Evolutionary conservation across 805 yeast species (phyloP).

Genomic region (Maudiozyma saulgeensis): DNA sequence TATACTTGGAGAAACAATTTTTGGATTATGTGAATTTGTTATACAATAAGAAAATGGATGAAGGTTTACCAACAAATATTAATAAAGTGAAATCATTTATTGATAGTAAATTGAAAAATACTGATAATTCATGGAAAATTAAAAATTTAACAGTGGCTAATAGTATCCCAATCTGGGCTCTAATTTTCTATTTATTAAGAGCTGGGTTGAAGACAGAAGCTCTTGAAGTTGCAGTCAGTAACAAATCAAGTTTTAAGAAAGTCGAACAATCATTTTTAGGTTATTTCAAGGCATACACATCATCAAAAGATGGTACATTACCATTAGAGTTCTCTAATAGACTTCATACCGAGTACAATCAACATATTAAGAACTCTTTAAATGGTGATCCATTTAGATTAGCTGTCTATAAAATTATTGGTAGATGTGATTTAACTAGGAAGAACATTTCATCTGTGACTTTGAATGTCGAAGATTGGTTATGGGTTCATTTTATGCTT

Average conservation of each 20-base stretch:
- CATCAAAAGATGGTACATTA: constrained; percentile 43
- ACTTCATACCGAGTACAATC: constrained; percentile 72
- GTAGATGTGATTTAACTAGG: constrained; percentile 73
- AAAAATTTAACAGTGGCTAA: constrained; percentile 58
- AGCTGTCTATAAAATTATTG: constrained; percentile 83
- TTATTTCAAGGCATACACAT: constrained; percentile 63
- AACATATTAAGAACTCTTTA: constrained; percentile 58
- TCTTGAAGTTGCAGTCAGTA: constrained; percentile 50
- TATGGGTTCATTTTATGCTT: constrained; percentile 83
- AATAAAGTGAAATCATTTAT: constrained; percentile 62
- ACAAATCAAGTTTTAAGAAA: constrained; percentile 67
- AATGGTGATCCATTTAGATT: constrained; percentile 82
- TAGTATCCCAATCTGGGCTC: constrained; percentile 90
- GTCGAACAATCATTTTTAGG: constrained; percentile 77
- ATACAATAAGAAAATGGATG: constrained; percentile 42
- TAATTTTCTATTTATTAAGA: constrained; percentile 73
- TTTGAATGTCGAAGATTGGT: constrained; percentile 86
- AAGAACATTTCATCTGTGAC: constrained; percentile 62
- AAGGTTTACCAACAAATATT: constrained; percentile 62
- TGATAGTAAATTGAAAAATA: constrained; percentile 37
- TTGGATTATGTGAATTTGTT: constrained; percentile 60
- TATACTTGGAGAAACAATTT: constrained; percentile 68
- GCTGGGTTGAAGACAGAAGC: constrained; percentile 80
- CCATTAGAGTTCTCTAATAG: constrained; percentile 61
- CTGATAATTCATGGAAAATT: constrained; percentile 40